Conservation (phyloP, 2,329 filamentous ascomycete species). For the Ilyonectria sp. region DNA sequence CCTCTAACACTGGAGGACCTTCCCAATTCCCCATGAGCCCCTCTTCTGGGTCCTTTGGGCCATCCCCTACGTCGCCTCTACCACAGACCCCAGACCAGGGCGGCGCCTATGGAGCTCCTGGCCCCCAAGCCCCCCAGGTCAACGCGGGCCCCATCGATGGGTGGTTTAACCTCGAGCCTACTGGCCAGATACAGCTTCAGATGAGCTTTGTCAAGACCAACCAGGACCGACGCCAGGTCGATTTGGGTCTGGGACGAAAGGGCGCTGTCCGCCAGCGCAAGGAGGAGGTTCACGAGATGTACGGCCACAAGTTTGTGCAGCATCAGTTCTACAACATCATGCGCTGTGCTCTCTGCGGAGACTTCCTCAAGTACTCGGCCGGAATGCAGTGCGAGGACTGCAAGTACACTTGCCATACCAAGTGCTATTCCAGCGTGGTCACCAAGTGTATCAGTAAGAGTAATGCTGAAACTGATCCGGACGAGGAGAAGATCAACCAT, state of each 20-base stretch:
- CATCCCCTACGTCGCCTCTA: slow-evolving; percentile 61
- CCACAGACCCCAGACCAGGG: slow-evolving; percentile 51
- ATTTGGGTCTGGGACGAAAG: slow-evolving; percentile 92
- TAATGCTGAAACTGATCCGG: slow-evolving; percentile 97
- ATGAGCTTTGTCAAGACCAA: slow-evolving; percentile 94
- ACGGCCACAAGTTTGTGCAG: slow-evolving; percentile 98
- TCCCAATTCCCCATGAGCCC: slow-evolving; percentile 72
- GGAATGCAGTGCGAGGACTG: slow-evolving; percentile 99
- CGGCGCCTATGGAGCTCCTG: slow-evolving; percentile 53
- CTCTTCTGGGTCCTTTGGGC: slow-evolving; percentile 60
- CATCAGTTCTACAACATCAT: slow-evolving; percentile 99
- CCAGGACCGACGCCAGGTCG: slow-evolving; percentile 85
- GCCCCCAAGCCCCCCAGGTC: slow-evolving; percentile 63
- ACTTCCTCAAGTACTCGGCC: slow-evolving; percentile 98
- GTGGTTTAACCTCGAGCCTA: slow-evolving; percentile 97
- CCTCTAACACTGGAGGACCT: slow-evolving; percentile 61
- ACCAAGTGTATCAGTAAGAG: slow-evolving; percentile 99
- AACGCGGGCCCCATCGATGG: slow-evolving; percentile 82
- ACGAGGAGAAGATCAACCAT: slow-evolving; percentile 99
- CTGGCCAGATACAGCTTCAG: slow-evolving; percentile 91
- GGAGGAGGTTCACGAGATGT: slow-evolving; percentile 98
- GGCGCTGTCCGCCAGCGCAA: slow-evolving; percentile 97
- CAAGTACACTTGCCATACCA: slow-evolving; percentile 99
- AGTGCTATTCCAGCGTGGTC: slow-evolving; percentile 96
- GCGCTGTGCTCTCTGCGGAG: slow-evolving; percentile 97